Conservation (phyloP, 129 eudicot species). For the Sambucus nigra region DNA sequence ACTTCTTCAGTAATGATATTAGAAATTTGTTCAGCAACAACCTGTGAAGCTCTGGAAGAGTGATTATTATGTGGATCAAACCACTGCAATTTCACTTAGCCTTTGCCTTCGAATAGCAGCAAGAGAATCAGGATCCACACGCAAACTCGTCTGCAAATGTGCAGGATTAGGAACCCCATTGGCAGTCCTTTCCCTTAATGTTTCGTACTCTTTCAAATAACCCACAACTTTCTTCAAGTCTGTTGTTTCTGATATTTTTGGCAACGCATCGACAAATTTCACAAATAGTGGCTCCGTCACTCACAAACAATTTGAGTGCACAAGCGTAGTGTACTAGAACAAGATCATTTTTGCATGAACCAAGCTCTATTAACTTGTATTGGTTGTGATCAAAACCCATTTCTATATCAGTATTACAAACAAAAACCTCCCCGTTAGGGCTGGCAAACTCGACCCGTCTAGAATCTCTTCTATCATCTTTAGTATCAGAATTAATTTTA, state of each 20-base stretch:
- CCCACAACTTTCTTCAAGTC: conserved; percentile 38
- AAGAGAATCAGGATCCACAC: conserved; percentile 62
- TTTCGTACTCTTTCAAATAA: conserved; percentile 48
- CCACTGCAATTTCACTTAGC: conserved; percentile 55
- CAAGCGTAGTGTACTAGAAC: conserved; percentile 58
- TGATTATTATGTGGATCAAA: conserved; percentile 38
- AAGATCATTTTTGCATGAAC: conserved; percentile 52
- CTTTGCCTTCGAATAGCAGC: conserved; percentile 61
- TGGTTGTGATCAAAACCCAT: conserved; percentile 29
- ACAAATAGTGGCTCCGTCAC: conserved; percentile 53
- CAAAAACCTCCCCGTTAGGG: conserved; percentile 51
- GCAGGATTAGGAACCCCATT: conserved; percentile 40
- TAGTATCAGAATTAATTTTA: conserved; percentile 14
- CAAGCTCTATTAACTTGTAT: conserved; percentile 42
- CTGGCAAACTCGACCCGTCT: conserved; percentile 39
- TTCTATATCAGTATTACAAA: conserved; percentile 46
- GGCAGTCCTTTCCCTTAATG: conserved; percentile 39
- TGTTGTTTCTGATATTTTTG: conserved; percentile 24
- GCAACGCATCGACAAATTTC: conserved; percentile 50
- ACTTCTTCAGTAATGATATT: conserved; percentile 27
- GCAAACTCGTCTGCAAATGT: conserved; percentile 17
- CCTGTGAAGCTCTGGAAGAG: conserved; percentile 20
- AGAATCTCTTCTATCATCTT: conserved; percentile 19
- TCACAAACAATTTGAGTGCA: conserved; percentile 60
- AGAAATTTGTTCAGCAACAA: conserved; percentile 35